Conservation (phyloP, 2,329 filamentous ascomycete genomes). For the Aspergillus uvarum region DNA sequence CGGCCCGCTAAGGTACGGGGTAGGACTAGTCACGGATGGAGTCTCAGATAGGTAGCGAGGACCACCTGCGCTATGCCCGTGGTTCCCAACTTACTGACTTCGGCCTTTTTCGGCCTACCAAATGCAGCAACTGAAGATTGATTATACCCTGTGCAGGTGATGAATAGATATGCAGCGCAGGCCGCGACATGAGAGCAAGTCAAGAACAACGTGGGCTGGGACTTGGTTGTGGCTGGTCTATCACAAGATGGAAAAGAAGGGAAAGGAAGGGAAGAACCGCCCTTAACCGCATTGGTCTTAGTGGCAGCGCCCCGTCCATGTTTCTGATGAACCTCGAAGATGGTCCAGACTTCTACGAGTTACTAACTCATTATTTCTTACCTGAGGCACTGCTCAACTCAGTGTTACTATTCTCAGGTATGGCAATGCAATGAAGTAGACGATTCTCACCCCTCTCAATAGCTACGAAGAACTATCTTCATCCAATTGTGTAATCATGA, state of each 20-base stretch:
- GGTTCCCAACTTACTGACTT: neutral
- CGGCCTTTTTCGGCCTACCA: neutral
- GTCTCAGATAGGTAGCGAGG: neutral
- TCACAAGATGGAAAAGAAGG: neutral
- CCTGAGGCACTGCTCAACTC: no score
- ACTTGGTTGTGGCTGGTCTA: neutral
- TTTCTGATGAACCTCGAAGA: neutral
- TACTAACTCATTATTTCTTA: no score
- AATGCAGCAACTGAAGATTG: neutral
- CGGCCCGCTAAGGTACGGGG: constrained; percentile 13
- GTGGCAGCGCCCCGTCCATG: neutral
- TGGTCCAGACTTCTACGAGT: neutral
- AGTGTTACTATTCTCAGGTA: no score
- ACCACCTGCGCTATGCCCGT: neutral
- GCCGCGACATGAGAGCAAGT: neutral
- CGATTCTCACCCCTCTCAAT: no score
- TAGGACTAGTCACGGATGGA: neutral
- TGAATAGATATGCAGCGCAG: neutral
- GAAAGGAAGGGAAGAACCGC: neutral
- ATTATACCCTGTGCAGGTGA: neutral
- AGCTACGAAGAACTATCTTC: no score
- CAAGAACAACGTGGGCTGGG: neutral
- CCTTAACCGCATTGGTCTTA: neutral
- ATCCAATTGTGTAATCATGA: no score
- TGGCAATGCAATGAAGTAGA: no score